phyloP scores from a whole-genome alignment of 2,329 filamentous ascomycete species.

The Monilinia laxa region DNA sequence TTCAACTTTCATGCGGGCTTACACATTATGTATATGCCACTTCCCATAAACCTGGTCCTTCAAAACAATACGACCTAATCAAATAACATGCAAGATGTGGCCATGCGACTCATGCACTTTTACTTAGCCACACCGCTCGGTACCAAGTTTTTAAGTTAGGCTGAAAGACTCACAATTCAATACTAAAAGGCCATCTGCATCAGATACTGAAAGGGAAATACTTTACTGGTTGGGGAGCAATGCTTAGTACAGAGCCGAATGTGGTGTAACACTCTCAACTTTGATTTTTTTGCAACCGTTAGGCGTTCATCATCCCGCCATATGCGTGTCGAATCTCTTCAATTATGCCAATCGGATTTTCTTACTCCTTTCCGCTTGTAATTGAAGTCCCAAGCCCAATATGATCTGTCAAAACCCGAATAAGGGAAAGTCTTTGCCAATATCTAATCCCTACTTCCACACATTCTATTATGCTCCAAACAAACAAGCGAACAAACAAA shows the following conservation, averaged over 20 bases:
- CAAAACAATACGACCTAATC: not conserved
- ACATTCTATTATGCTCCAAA: not conserved
- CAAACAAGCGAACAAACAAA: not conserved
- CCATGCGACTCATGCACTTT: not conserved
- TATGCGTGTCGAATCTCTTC: not conserved
- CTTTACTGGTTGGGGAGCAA: not conserved
- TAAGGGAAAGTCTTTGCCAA: not conserved
- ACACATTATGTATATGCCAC: not conserved
- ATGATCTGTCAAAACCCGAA: not conserved
- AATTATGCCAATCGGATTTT: not conserved
- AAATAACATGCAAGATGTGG: no score
- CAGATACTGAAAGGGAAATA: not conserved
- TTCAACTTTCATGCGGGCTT: not conserved
- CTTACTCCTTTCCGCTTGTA: not conserved
- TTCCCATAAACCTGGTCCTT: not conserved
- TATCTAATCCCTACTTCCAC: not conserved
- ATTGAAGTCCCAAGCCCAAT: not conserved
- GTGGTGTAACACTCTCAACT: not conserved
- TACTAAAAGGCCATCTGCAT: not conserved
- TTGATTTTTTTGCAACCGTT: not conserved
- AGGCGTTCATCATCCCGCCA: not conserved
- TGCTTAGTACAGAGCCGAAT: not conserved
- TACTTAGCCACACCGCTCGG: not conserved
- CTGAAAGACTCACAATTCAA: not conserved
- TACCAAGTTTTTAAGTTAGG: not conserved